Percentiles rank a stretch among this genome's conserved stretches.
Conservation (phyloP, 75 land plant species). For the Selaginella tamariscina region DNA sequence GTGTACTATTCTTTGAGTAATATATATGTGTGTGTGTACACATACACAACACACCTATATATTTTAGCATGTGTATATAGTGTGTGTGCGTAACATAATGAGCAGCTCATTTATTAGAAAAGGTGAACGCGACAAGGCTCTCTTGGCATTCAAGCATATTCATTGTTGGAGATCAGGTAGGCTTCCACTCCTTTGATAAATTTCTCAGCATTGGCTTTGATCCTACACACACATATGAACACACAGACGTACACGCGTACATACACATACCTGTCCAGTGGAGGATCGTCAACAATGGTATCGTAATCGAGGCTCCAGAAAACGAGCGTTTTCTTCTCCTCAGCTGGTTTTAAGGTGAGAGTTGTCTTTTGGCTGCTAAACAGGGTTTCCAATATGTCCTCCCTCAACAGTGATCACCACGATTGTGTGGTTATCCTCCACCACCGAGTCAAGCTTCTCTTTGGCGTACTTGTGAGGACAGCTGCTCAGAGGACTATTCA, state of each 20-base stretch:
- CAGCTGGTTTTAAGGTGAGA: background rate
- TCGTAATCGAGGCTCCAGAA: background rate
- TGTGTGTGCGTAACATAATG: no score
- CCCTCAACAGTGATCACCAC: background rate
- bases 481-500: no score
- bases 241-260: no score
- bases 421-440: background rate
- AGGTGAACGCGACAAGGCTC: no score
- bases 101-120: no score
- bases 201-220: background rate
- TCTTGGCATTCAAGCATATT: no score
- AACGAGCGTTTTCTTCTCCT: background rate
- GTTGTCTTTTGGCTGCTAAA: background rate
- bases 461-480: background rate
- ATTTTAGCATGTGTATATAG: no score
- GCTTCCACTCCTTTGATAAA: background rate
- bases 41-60: no score
- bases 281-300: background rate
- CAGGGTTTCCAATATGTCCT: background rate
- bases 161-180: background rate
- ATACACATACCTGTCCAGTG: no score
- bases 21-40: no score
- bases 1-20: no score
- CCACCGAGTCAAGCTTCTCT: background rate
- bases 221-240: no score